Evolutionary conservation across 176 grass and related monocot genomes (phyloP).

Genomic region (Melocanna baccifera): DNA sequence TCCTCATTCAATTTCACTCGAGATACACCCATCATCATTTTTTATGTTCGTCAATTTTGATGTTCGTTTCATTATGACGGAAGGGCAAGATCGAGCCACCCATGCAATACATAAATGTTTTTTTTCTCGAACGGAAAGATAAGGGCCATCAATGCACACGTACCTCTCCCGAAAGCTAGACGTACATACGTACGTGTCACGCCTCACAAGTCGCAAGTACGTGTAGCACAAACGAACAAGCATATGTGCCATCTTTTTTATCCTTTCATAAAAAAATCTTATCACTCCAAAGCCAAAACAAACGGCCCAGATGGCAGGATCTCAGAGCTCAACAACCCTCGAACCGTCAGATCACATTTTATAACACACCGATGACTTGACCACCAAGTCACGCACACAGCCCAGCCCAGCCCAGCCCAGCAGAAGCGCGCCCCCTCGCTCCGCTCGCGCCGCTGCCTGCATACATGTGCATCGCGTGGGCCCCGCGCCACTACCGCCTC

Average conservation of each 20-base stretch:
- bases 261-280: not conserved
- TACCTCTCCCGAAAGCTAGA: not conserved
- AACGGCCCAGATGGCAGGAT: not conserved
- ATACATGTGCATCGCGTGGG: not conserved
- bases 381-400: constrained; percentile 25
- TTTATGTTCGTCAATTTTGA: too few relatives aligned
- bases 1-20: not conserved
- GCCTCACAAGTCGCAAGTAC: not conserved
- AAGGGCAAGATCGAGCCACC: not conserved
- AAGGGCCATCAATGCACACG: not conserved
- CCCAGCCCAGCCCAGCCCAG: not conserved
- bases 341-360: constrained; percentile 29
- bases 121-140: not conserved
- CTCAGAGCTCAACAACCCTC: not conserved
- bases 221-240: not conserved
- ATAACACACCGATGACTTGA: not conserved
- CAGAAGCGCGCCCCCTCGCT: too few relatives aligned
- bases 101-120: not conserved
- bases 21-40: not conserved
- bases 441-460: not conserved
- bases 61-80: not conserved
- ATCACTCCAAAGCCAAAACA: not conserved
- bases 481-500: not conserved
- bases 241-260: not conserved
- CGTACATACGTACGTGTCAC: not conserved